phyloP scores from a whole-genome alignment of 345 rosid genomes.

The Cochlearia excelsa region DNA sequence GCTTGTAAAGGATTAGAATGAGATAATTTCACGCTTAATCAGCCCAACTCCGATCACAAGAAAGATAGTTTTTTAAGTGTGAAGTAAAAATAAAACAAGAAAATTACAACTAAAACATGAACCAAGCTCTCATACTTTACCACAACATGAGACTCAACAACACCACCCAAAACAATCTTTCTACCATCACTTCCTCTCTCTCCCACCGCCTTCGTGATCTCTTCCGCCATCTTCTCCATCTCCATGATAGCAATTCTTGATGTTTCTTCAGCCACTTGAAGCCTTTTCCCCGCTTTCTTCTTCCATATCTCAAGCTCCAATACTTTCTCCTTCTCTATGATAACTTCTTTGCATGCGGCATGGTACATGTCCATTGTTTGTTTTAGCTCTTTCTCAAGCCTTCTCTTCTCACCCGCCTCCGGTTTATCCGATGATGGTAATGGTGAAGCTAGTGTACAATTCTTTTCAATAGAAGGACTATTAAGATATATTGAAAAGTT shows the following conservation, averaged over 20 bases:
- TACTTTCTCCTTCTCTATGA: constrained; percentile 51
- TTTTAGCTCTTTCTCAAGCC: constrained; percentile 51
- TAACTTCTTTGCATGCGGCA: constrained; percentile 65
- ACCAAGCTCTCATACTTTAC: constrained; percentile 35
- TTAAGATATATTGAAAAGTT: constrained; percentile 20
- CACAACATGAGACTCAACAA: constrained; percentile 25
- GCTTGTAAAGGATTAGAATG: no score
- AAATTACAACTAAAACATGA: constrained; percentile 38
- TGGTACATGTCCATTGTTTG: constrained; percentile 62
- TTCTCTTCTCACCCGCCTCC: constrained; percentile 39
- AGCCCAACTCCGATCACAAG: no score
- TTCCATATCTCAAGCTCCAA: constrained; percentile 51
- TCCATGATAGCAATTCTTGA: constrained; percentile 38
- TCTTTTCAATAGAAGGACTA: constrained; percentile 20
- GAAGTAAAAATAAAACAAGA: constrained; percentile 36
- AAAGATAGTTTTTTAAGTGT: background rate
- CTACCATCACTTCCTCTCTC: constrained; percentile 21
- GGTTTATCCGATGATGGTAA: constrained; percentile 20
- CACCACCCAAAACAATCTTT: constrained; percentile 20
- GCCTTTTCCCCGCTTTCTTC: constrained; percentile 43
- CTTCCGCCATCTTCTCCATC: constrained; percentile 44
- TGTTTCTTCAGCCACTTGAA: constrained; percentile 36
- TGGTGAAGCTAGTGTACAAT: constrained; percentile 2
- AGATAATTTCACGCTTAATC: no score
- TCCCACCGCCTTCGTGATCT: background rate